phyloP scores from a whole-genome alignment of 73 alveolate species.

The Paramecium pentaurelia region DNA sequence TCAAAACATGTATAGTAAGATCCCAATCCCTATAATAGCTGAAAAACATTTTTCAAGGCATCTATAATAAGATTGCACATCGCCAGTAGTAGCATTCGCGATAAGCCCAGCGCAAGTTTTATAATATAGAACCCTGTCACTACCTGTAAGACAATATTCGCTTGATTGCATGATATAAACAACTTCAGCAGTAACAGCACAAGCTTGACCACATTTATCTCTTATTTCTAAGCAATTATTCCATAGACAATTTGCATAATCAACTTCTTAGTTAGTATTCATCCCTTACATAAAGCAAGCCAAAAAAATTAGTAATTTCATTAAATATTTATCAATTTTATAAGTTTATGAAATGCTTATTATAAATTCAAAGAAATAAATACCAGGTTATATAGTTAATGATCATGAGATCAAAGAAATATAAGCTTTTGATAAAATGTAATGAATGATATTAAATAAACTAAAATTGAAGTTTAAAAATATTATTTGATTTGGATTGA shows the following conservation, averaged over 20 bases:
- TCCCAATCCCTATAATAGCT: not conserved
- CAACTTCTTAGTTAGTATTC: not conserved
- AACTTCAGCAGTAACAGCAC: conserved; percentile 9
- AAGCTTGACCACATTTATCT: not conserved
- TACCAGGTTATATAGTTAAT: no score
- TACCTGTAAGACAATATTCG: not conserved
- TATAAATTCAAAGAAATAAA: no score
- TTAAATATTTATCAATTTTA: not conserved
- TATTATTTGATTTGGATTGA: no score
- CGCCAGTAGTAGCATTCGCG: not conserved
- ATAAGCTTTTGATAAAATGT: no score
- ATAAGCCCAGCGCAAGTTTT: conserved; percentile 1
- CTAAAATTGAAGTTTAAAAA: no score
- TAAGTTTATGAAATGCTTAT: not conserved
- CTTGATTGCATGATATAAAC: not conserved
- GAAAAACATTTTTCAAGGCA: not conserved
- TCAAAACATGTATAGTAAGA: not conserved
- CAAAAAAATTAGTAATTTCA: not conserved
- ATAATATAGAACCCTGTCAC: not conserved
- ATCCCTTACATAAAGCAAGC: not conserved
- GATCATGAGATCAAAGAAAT: no score
- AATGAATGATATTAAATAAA: no score
- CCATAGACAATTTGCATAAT: not conserved
- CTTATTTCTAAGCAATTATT: not conserved
- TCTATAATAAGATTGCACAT: not conserved